Evolutionary conservation across 2,329 filamentous ascomycete genomes (phyloP).

Genomic region (Phoma sp.): DNA sequence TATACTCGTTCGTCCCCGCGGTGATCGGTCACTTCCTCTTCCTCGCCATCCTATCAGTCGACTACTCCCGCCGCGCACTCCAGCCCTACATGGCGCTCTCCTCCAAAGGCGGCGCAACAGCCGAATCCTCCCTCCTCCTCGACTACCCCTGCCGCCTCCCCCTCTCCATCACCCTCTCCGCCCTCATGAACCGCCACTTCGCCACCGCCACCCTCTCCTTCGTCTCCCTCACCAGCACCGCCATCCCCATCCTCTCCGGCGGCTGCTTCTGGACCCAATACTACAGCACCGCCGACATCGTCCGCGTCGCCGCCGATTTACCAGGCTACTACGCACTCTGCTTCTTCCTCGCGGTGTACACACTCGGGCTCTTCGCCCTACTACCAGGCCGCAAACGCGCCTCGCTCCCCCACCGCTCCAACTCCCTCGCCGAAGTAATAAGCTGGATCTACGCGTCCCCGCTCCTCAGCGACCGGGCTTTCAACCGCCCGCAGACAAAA

Average conservation of each 20-base stretch:
- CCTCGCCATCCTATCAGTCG: conserved; percentile 71
- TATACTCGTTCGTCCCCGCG: conserved; percentile 80
- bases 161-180: conserved; percentile 65
- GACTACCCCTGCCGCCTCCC: conserved; percentile 75
- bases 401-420: conserved; percentile 75
- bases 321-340: conserved; percentile 77
- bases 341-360: conserved; percentile 73
- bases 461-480: conserved; percentile 74
- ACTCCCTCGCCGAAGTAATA: conserved; percentile 77
- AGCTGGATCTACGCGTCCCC: conserved; percentile 78
- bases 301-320: conserved; percentile 71
- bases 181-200: conserved; percentile 68
- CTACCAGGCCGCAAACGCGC: conserved; percentile 68
- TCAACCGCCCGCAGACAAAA: conserved; percentile 72
- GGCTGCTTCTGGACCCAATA: conserved; percentile 79
- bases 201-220: conserved; percentile 69
- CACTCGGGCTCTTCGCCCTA: conserved; percentile 64
- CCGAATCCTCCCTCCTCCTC: conserved; percentile 69
- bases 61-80: conserved; percentile 70
- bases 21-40: conserved; percentile 72
- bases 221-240: conserved; percentile 65
- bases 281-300: conserved; percentile 46
- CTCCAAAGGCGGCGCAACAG: conserved; percentile 64
- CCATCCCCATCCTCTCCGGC: conserved; percentile 72
- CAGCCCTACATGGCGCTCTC: conserved; percentile 74